Evolutionary conservation across 257 asterid species (phyloP).

Genomic region (Eucommia ulmoides): DNA sequence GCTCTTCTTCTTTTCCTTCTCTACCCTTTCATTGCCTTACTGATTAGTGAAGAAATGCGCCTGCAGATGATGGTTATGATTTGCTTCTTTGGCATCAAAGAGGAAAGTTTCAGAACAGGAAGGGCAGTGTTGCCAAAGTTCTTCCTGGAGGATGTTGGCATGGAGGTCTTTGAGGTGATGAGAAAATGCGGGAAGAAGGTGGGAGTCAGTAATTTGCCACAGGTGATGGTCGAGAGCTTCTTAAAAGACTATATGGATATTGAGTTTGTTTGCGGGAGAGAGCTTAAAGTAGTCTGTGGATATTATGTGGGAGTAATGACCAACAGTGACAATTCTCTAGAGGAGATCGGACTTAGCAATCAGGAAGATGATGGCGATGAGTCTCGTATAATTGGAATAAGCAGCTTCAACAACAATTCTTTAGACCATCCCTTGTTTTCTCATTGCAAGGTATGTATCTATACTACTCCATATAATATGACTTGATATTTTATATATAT

Average conservation of each 20-base stretch:
- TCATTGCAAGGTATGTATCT: conserved; percentile 19
- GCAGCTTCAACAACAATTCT: conserved; percentile 7
- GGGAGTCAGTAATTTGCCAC: conserved; percentile 29
- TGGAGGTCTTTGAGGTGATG: conserved; percentile 20
- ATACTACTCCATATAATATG: no score
- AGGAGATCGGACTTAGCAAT: background rate
- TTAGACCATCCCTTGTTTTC: conserved; percentile 10
- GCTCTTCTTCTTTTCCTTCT: conserved; percentile 17
- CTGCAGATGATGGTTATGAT: conserved; percentile 20
- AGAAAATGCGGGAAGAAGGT: conserved; percentile 19
- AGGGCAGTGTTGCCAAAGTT: conserved; percentile 27
- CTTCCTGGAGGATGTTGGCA: conserved; percentile 29
- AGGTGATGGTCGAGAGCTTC: conserved; percentile 34
- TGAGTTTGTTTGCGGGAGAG: conserved; percentile 23
- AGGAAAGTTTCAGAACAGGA: conserved; percentile 15
- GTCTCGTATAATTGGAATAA: conserved; percentile 13
- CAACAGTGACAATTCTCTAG: no score
- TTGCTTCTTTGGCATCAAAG: conserved; percentile 23
- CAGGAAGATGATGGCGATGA: conserved; percentile 7
- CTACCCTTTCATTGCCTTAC: conserved; percentile 21
- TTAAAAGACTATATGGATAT: conserved; percentile 26
- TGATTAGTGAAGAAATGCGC: conserved; percentile 4
- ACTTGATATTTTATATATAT: no score
- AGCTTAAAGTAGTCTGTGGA: conserved; percentile 17
- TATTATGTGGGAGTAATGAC: conserved; percentile 27